Conservation (phyloP, 208 protist species). For the Leishmania major region DNA sequence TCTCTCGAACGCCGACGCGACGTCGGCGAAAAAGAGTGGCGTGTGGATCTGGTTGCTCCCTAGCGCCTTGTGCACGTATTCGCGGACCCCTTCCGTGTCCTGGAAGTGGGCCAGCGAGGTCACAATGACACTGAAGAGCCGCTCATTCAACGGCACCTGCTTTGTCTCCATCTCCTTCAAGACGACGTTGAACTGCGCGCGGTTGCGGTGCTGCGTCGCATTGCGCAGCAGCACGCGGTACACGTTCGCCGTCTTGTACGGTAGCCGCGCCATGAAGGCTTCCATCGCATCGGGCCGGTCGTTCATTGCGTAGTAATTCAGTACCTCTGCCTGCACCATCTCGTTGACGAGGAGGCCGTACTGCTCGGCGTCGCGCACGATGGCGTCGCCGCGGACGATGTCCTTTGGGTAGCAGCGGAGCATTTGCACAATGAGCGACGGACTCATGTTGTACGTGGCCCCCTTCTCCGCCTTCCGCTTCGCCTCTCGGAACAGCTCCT, state of each 20-base stretch:
- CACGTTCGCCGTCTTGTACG: conserved; percentile 66
- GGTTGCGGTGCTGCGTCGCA: conserved; percentile 61
- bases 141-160: conserved; percentile 69
- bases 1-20: conserved; percentile 68
- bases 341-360: conserved; percentile 70
- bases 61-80: conserved; percentile 63
- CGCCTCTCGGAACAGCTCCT: conserved; percentile 81
- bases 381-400: conserved; percentile 40
- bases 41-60: conserved; percentile 47
- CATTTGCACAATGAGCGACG: conserved; percentile 67
- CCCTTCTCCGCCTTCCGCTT: conserved; percentile 50
- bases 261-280: conserved; percentile 64
- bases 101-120: conserved; percentile 65
- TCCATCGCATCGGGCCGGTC: conserved; percentile 54
- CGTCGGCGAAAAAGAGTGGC: conserved; percentile 83
- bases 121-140: conserved; percentile 78
- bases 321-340: conserved; percentile 78
- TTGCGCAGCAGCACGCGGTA: conserved; percentile 81
- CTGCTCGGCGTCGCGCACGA: conserved; percentile 75
- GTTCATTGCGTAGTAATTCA: conserved; percentile 66
- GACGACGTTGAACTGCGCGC: conserved; percentile 51
- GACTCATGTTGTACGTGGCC: conserved; percentile 40
- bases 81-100: conserved; percentile 65
- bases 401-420: conserved; percentile 62
- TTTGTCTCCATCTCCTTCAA: conserved; percentile 51